These are phyloP conservation scores for Lasiodiplodia sp. DNA, from an alignment of 2,329 filamentous ascomycete species.

Conservation along the genomic window DNA sequence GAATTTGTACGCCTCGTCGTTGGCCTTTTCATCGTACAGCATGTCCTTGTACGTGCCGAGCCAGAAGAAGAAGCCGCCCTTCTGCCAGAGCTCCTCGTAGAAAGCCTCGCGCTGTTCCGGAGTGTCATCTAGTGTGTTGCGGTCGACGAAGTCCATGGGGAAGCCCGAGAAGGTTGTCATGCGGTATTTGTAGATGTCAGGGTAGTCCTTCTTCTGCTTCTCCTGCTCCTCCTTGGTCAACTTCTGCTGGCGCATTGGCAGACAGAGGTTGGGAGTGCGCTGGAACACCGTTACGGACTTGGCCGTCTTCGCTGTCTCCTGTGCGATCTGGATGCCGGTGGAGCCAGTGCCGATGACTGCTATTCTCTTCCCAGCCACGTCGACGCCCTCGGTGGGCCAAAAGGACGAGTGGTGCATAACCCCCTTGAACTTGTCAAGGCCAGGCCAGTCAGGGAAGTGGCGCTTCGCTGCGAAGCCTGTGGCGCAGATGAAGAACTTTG, in stretches of 20 bases:
- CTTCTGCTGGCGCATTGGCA: constrained; percentile 65
- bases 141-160: constrained; percentile 62
- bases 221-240: constrained; percentile 62
- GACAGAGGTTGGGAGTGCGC: constrained; percentile 69
- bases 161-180: constrained; percentile 61
- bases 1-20: constrained; percentile 55
- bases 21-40: constrained; percentile 51
- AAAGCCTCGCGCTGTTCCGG: constrained; percentile 53
- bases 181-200: constrained; percentile 60
- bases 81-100: constrained; percentile 51
- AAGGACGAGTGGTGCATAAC: constrained; percentile 66
- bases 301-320: constrained; percentile 64
- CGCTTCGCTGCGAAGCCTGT: constrained; percentile 66
- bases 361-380: constrained; percentile 64
- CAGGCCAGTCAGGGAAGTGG: constrained; percentile 67
- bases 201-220: constrained; percentile 48
- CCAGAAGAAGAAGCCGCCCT: constrained; percentile 53
- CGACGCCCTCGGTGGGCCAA: constrained; percentile 66
- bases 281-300: constrained; percentile 67
- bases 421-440: constrained; percentile 67
- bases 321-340: constrained; percentile 69
- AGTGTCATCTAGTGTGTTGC: constrained; percentile 59
- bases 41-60: constrained; percentile 52
- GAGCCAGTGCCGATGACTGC: constrained; percentile 71
- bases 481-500: constrained; percentile 61